A percentile compares a stretch with the other conserved stretches of the same genome.
Conservation (phyloP, 139 green algal species). For the Coccomyxa sp. region DNA sequence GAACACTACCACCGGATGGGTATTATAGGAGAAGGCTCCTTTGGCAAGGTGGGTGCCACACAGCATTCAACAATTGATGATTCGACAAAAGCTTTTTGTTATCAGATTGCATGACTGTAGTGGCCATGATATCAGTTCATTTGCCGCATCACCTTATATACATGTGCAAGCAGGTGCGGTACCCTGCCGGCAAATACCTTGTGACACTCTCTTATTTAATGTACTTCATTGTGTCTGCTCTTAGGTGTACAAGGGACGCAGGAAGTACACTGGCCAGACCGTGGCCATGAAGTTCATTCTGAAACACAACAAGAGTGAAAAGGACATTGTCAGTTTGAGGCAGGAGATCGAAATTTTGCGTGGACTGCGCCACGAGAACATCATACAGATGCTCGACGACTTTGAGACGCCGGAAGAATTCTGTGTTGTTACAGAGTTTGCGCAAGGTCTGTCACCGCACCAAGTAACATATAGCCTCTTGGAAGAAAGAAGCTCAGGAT, state of each 20-base stretch:
- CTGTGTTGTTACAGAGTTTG: slow-evolving; percentile 96
- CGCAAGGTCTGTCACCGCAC: slow-evolving; percentile 50
- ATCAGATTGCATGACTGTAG: too few species aligned
- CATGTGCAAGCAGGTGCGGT: too few species aligned
- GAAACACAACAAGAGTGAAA: slow-evolving; percentile 91
- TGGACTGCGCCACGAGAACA: slow-evolving; percentile 85
- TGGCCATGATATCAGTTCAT: too few species aligned
- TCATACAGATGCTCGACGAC: slow-evolving; percentile 93
- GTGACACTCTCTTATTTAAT: too few species aligned
- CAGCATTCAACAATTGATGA: too few species aligned
- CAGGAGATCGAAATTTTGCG: slow-evolving; percentile 95
- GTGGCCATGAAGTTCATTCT: slow-evolving; percentile 98
- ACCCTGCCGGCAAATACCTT: too few species aligned
- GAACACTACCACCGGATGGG: slow-evolving; percentile 87
- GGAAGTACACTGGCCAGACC: slow-evolving; percentile 86
- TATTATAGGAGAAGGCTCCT: slow-evolving; percentile 90
- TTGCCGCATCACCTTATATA: not conserved
- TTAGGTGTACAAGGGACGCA: slow-evolving; percentile 92
- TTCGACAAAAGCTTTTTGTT: too few species aligned
- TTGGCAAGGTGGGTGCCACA: slow-evolving; percentile 77
- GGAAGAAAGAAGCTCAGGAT: not conserved
- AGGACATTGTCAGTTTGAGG: slow-evolving; percentile 88
- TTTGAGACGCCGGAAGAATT: slow-evolving; percentile 97
- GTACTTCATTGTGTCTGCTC: not conserved
- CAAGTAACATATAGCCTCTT: not conserved